Percentiles rank a stretch among this genome's conserved stretches.
These are phyloP conservation scores for Pyronema omphalodes DNA, from an alignment of 495 filamentous ascomycete species.

Conservation along the genomic window DNA sequence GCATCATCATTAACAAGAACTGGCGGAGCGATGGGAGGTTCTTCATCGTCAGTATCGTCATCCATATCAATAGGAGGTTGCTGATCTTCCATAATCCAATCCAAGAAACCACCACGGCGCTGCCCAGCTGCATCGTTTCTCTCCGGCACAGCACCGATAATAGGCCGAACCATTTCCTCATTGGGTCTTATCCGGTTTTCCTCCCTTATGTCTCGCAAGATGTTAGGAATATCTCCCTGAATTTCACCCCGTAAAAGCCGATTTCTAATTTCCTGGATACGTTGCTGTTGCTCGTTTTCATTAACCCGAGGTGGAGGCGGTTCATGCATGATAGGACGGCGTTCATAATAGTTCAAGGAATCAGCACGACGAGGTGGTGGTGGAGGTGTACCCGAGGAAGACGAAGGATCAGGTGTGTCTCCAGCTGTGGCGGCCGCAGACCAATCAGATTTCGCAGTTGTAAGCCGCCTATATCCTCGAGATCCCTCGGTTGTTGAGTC, in stretches of 20 bases:
- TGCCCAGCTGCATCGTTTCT: slow-evolving; percentile 2
- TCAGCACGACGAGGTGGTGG: neutral
- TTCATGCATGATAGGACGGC: neutral
- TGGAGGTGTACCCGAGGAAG: neutral
- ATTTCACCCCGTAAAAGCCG: neutral
- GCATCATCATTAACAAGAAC: slow-evolving; percentile 39
- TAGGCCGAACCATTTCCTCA: neutral
- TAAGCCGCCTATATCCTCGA: neutral
- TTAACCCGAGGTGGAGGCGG: neutral
- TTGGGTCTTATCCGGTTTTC: neutral
- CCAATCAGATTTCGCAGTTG: neutral
- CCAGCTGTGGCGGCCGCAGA: slow-evolving; percentile 1
- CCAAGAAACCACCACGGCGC: slow-evolving; percentile 10
- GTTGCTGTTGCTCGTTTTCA: neutral
- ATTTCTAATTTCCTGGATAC: neutral
- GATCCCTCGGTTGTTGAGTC: slow-evolving; percentile 8
- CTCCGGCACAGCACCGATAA: neutral
- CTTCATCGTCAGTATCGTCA: slow-evolving; percentile 10
- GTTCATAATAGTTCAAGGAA: neutral
- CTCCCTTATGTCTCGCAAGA: too few relatives aligned
- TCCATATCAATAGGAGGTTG: slow-evolving; percentile 10
- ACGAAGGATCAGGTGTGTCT: neutral
- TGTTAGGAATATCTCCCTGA: neutral
- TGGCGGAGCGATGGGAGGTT: slow-evolving; percentile 2
- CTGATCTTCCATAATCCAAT: slow-evolving; percentile 16